Conservation (phyloP, 345 rosid species). For the Raphanus sativus region DNA sequence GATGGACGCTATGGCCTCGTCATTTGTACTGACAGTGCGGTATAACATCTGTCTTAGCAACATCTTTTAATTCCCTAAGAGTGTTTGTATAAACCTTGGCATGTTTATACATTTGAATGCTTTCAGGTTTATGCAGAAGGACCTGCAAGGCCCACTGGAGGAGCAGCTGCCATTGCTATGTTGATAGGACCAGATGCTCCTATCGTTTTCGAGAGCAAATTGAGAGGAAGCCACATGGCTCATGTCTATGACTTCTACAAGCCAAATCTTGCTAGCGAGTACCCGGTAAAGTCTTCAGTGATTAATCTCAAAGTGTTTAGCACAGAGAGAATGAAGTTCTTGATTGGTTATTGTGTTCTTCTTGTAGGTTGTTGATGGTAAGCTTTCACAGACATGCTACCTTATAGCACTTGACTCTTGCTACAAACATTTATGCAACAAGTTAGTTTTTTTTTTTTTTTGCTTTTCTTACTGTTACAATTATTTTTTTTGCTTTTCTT, state of each 20-base stretch:
- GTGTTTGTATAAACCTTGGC: not conserved
- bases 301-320: not conserved
- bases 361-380: slow-evolving; percentile 96
- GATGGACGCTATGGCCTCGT: slow-evolving; percentile 98
- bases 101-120: not conserved
- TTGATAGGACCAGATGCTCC: slow-evolving; percentile 96
- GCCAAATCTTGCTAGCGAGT: slow-evolving; percentile 99
- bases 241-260: slow-evolving; percentile 99
- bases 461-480: not conserved
- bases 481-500: not conserved
- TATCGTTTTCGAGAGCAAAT: slow-evolving; percentile 86
- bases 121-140: slow-evolving; percentile 99
- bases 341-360: not conserved
- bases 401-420: slow-evolving; percentile 96
- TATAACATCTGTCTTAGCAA: slow-evolving; percentile 42
- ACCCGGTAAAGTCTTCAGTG: slow-evolving; percentile 59
- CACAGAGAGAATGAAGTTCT: slow-evolving; percentile 4
- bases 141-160: slow-evolving; percentile 99
- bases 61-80: not conserved
- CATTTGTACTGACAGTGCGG: slow-evolving; percentile 99
- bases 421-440: slow-evolving; percentile 77
- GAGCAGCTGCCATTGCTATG: slow-evolving; percentile 97
- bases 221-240: slow-evolving; percentile 94
- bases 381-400: slow-evolving; percentile 98
- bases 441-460: slow-evolving; percentile 48